These are phyloP conservation scores for Euclidium syriacum DNA, from an alignment of 345 rosid genomes.

Conservation along the genomic window DNA sequence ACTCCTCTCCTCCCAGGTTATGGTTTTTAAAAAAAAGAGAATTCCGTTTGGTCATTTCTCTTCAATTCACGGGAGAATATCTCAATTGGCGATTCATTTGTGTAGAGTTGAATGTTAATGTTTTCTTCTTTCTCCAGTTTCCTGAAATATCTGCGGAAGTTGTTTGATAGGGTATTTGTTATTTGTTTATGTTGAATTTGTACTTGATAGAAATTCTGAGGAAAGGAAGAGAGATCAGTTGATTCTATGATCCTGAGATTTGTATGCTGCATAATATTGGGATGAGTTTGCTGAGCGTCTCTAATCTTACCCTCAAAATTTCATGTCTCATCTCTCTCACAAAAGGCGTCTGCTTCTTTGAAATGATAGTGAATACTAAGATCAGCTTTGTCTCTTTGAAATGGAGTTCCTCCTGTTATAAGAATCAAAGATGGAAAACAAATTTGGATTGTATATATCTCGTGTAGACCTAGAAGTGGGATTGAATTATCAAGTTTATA, in stretches of 20 bases:
- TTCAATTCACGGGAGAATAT: background rate
- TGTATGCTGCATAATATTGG: background rate
- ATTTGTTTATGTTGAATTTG: background rate
- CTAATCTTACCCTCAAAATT: background rate
- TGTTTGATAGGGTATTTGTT: background rate
- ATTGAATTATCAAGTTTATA: too few species aligned
- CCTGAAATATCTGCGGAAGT: background rate
- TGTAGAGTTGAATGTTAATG: background rate
- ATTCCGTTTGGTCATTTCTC: background rate
- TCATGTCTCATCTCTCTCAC: background rate
- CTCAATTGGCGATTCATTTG: background rate
- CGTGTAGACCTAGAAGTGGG: too few species aligned
- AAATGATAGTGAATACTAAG: too few species aligned
- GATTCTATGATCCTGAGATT: background rate
- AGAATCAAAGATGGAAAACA: too few species aligned
- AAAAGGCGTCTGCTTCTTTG: too few species aligned
- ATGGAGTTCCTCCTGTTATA: too few species aligned
- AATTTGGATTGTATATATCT: too few species aligned
- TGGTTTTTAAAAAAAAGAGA: background rate
- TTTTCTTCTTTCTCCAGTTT: background rate
- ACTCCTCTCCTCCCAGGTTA: slow-evolving; percentile 72
- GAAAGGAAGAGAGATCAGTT: background rate
- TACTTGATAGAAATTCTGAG: background rate
- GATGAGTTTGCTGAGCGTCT: background rate
- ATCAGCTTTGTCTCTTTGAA: too few species aligned